Evolutionary conservation across 331 rosid genomes (phyloP), one percentile per base, ranked within the genome.

Genomic region (Quercus lobata): DNA sequence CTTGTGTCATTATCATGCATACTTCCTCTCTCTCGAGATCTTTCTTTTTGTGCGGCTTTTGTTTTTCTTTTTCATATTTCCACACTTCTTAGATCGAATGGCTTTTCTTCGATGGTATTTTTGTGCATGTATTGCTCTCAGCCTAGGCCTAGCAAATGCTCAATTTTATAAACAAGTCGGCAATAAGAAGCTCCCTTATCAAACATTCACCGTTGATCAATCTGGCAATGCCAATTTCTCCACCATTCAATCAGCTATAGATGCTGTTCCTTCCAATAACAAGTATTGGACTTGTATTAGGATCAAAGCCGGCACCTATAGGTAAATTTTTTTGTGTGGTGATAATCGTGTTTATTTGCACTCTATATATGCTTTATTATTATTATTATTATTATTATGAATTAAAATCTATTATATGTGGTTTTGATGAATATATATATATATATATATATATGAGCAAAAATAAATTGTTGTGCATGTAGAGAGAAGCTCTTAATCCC

Each of bases 401-500:
- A 8, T 58, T 57, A 49, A 3, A 49, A 49, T 14, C 16, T 49
- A 49, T 49, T 49, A 49, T 49, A 49, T 49, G 54, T 60, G 68
- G 14, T 49, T 49, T 60, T 24, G 18, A 24, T 60, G 68, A 12
- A 60, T 6, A 8, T 41, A 41, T 37, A 37, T 37, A 35, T 35
- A 37, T 35, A 35, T 35, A 35, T 29, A 3, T 37, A 37, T 41
- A 41, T 41, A 41, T 41, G 46, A 41, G 8, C 11, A 41, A 41
- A 41, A 71, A 9, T 34, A 6, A 32, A 17, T 17, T 34, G 49
- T 68, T 71, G 17, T 72, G 0, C 35, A n/a, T 70, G 7, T 71
- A 93, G 97, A 82, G 97, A 93, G 82, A 93, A 88, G 74, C 77
- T 93, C 73, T 71, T 7, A 1, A 91, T 95, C 60, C 94, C 97